phyloP scores from a whole-genome alignment of 1,284 basidiomycete genomes.

The Sanghuangporus sanghuang region DNA sequence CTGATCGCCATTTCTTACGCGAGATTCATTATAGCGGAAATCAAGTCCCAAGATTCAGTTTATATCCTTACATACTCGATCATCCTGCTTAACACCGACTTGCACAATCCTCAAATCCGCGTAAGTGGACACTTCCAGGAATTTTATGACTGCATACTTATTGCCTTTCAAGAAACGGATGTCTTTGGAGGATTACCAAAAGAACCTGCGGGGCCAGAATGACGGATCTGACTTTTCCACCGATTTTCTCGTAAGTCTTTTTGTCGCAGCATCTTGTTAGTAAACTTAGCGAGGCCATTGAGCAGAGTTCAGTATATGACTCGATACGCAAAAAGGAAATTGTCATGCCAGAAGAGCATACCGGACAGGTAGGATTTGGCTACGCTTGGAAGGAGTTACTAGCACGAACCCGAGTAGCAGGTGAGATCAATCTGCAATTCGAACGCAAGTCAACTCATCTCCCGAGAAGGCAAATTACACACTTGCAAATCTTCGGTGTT shows the following conservation, averaged over 20 bases:
- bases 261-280: not conserved
- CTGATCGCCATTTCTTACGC: not conserved
- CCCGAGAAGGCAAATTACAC: conserved; percentile 61
- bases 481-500: conserved; percentile 77
- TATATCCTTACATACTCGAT: conserved; percentile 95
- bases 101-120: conserved; percentile 93
- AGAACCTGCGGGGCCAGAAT: conserved; percentile 93
- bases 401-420: conserved; percentile 74
- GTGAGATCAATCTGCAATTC: conserved; percentile 34
- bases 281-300: conserved; percentile 10
- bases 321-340: conserved; percentile 94
- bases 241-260: conserved; percentile 73
- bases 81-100: conserved; percentile 98
- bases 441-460: conserved; percentile 4
- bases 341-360: conserved; percentile 97
- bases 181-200: conserved; percentile 91
- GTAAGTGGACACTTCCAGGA: conserved; percentile 38
- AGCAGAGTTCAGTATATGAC: conserved; percentile 84
- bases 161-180: conserved; percentile 74
- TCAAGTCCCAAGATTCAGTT: conserved; percentile 89
- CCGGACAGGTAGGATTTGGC: conserved; percentile 95
- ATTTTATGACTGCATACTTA: conserved; percentile 15
- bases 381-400: conserved; percentile 98
- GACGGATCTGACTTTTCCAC: conserved; percentile 79
- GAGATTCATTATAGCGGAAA: conserved; percentile 53